phyloP scores from a whole-genome alignment of 148 eudicot species.

The Arctostaphylos glauca region DNA sequence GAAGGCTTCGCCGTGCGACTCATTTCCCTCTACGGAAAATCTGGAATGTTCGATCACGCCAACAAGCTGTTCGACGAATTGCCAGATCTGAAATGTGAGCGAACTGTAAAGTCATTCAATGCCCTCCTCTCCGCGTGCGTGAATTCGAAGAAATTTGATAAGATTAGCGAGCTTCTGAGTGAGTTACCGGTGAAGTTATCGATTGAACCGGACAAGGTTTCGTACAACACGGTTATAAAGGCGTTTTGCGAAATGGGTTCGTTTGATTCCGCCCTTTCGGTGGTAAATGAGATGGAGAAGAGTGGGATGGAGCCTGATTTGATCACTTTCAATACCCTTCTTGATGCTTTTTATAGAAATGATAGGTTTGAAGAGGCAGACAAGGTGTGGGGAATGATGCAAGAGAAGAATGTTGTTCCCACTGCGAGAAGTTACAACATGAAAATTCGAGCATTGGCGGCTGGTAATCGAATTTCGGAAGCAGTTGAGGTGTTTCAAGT shows the following conservation, averaged over 20 bases:
- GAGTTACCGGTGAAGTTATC: conserved; percentile 38
- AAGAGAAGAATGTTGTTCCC: conserved; percentile 33
- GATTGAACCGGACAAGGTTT: conserved; percentile 40
- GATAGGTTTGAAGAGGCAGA: conserved; percentile 37
- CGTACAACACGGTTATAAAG: conserved; percentile 44
- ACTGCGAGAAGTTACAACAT: conserved; percentile 33
- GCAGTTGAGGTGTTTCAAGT: conserved; percentile 25
- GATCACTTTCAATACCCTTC: conserved; percentile 38
- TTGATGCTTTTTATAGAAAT: conserved; percentile 30
- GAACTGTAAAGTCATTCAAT: conserved; percentile 54
- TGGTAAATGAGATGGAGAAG: conserved; percentile 44
- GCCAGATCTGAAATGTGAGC: conserved; percentile 41
- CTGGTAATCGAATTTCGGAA: conserved; percentile 1
- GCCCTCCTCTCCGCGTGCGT: conserved; percentile 59
- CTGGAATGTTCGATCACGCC: conserved; percentile 55
- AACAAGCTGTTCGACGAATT: conserved; percentile 70
- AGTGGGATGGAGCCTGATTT: conserved; percentile 40
- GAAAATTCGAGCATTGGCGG: conserved; percentile 34
- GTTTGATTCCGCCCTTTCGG: conserved; percentile 28
- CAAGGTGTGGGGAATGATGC: conserved; percentile 48
- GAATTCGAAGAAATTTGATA: conserved; percentile 37
- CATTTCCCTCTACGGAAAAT: conserved; percentile 43
- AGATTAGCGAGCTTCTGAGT: conserved; percentile 26
- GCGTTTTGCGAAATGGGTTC: conserved; percentile 43
- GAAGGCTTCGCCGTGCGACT: conserved; percentile 54